Evolutionary conservation across 805 yeast genomes (phyloP), one percentile per base, ranked within the genome.

Genomic region (Pichia membranifaciens): DNA sequence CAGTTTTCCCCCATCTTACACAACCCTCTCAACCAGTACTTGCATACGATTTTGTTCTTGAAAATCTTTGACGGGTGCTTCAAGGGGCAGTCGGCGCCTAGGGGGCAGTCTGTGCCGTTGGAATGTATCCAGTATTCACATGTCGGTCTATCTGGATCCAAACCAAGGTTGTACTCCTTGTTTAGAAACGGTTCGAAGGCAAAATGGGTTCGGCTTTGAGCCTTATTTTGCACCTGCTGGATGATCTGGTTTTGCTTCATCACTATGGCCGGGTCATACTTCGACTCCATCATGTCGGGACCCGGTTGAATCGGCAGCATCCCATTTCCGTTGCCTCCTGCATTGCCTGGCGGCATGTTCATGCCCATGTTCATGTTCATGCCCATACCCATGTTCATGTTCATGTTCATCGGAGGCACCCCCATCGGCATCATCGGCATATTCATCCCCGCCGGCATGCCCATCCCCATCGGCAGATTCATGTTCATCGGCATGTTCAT

Each of bases 1-100:
- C 99, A 93, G 55, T 87, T 87, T 56, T 89, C 96, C 43, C 95
- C 95, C 71, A 91, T 91, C 68, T 93, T 93, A 68, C 99, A 93
- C 32, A 93, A 75, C 0, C 99, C 99, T 54, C 97, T 78, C 32
- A 93, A 77, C 99, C 99, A 93, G 71, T 93, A 97, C 73, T 93
- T 91, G 65, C 99, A 93, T 4, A 93, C 99, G 45, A 93, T 87
- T 63, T 84, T 83, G 63, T 83, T 83, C 45, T 75, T 72, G 59
- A 78, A 80, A 41, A 63, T 60, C 75, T 75, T 44, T 78, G 81
- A 44, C 79, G 76, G 31, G 67, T 91, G 98, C 60, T 89, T 86
- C 67, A 87, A 82, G 18, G 90, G 90, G 62, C 98, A 91, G 42
- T 74, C 74, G n/a, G 75, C 71, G 7, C 97, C 96, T 50, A 82